Evolutionary conservation across 345 rosid species (phyloP), one percentile per base, ranked within the genome.

Genomic region (Pelargonium nanum): DNA sequence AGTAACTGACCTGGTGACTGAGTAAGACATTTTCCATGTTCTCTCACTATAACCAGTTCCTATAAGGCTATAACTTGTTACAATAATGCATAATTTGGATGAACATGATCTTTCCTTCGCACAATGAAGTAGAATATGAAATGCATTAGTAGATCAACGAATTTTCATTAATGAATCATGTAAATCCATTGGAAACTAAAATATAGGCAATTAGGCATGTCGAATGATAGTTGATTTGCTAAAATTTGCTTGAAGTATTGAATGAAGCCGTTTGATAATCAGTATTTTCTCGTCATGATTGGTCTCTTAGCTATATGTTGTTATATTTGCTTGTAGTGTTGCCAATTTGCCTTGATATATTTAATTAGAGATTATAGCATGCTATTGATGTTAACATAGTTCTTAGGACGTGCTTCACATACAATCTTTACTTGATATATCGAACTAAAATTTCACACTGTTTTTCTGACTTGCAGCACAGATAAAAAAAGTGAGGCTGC

Each of bases 401-500:
- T 15, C 48, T 12, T 12, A 10, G 17, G 9, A 40, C 15, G 48
- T 40, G 48, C 48, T 40, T 40, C n/a, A 40, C 15, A 40, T 40
- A 40, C 48, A 40, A 40, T 40, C 9, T 12, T 0, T 40, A 40
- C 48, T 40, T 40, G 48, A 40, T 40, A 40, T 40, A 12, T 21
- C 21, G 23, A 5, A 54, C 16, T 20, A 54, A 48, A 12, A 48
- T 48, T 53, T 53, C 66, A 53, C 6, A 19, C 51, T 55, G 60
- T 64, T 51, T 66, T 64, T 53, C 70, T 64, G 66, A 34, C 72
- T 70, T 85, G 79, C 85, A 85, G 96, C 62, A 85, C 98, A 70
- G 95, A 89, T 77, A 85, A 92, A 78, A 80, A 72, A 72, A 89
- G 98, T 32, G 96, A 92, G 83, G 82, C 78, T 67, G 93, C 95